Base-by-base conservation (phyloP, 805 yeast genomes). In the Jamesozyma lodderae region DNA sequence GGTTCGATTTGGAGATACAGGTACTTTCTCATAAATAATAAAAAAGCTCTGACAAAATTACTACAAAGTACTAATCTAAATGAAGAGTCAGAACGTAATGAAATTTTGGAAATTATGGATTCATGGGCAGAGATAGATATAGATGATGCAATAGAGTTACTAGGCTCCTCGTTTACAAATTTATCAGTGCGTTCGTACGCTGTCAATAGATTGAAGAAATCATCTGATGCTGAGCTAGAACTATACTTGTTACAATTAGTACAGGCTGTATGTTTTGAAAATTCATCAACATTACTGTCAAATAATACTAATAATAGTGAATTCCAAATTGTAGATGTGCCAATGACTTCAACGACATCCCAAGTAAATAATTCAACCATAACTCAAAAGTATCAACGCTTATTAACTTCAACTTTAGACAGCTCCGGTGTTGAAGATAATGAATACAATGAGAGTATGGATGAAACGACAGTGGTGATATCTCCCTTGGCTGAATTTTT, bases 1-100 rank as follows among this genome's bases (percentile, higher is more conserved):
- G 85, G 86, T 46, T 61, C 86, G 52, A 70, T 90, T 8, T 90
- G 97, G 96, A 84, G 82, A 58, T 90, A 81, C 60, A 64, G 97
- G 38, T 92, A 83, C 61, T 88, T 79, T 58, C 62, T 83, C 15
- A 66, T 82, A n/a, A 72, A 78, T 37, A 77, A 77, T 48, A 75
- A 75, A 51, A 74, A 70, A 40, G 80, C 81, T 1, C 64, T 84
- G 40, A 80, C 88, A 20, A 90, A 90, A 58, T 79, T 92, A 43
- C 70, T 90, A 46, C 86, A 87, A 57, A 79, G 94, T 31, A 82
- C 88, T 14, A 80, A 88, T 48, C 83, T 96, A 84, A 84, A 76
- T 26, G 94, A 87, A 57, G 82, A 81, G 43, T 64, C 69, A 38
- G 98, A 90, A 62, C 75, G 81, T 21, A 71, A 68, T 31, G 94